These are phyloP conservation scores for Withania somnifera DNA, from an alignment of 305 asterid genomes.

Conservation along the genomic window DNA sequence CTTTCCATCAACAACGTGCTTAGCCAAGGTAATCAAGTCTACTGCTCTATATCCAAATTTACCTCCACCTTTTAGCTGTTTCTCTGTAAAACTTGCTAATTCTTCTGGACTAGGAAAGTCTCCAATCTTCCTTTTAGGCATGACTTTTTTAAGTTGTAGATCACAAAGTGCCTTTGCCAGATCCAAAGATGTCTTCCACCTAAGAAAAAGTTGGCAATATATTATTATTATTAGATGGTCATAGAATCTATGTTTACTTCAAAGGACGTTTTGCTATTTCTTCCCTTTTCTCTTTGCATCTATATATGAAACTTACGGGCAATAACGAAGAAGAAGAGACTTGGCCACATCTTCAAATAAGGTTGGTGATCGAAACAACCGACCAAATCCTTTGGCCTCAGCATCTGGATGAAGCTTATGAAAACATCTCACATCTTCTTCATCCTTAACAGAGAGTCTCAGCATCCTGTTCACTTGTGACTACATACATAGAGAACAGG, in stretches of 20 bases:
- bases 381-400: conserved; percentile 27
- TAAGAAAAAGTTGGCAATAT: background rate
- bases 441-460: conserved; percentile 26
- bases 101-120: conserved; percentile 26
- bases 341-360: conserved; percentile 48
- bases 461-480: conserved; percentile 38
- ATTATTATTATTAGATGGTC: background rate
- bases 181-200: background rate
- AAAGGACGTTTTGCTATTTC: background rate
- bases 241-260: background rate
- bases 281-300: background rate
- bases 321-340: conserved; percentile 28
- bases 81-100: conserved; percentile 17
- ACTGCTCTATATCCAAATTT: conserved; percentile 25
- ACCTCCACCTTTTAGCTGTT: conserved; percentile 2
- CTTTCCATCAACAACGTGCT: conserved; percentile 5
- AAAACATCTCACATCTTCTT: conserved; percentile 15
- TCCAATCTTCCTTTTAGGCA: conserved; percentile 12
- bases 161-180: conserved; percentile 18
- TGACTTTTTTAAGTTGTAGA: conserved; percentile 8
- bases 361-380: conserved; percentile 43
- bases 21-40: conserved; percentile 9
- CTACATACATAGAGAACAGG: background rate
- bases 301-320: conserved; percentile 8
- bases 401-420: conserved; percentile 29